These are phyloP conservation scores for Diaporthe citriasiana DNA, from an alignment of 2,329 filamentous ascomycete species.

Conservation along the genomic window DNA sequence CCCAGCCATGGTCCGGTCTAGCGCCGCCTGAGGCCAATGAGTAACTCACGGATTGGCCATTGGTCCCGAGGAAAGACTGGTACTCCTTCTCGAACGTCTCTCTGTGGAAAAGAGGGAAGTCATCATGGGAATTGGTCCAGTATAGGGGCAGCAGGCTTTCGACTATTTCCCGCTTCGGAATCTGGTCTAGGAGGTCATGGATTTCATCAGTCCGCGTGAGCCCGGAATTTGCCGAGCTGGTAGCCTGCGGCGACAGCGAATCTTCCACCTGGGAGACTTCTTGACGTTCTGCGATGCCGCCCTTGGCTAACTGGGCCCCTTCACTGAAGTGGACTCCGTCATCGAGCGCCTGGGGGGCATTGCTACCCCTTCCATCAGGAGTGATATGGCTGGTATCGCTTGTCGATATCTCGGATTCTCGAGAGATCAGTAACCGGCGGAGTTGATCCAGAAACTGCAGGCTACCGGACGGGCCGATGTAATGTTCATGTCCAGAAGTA, in stretches of 20 bases:
- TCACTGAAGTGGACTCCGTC: neutral
- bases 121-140: conserved; percentile 1
- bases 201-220: conserved; percentile 15
- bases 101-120: conserved; percentile 22
- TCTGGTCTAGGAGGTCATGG: conserved; percentile 13
- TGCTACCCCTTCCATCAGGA: neutral
- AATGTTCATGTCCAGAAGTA: conserved; percentile 53
- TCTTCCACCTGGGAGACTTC: conserved; percentile 13
- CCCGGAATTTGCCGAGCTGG: neutral
- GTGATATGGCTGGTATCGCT: neutral
- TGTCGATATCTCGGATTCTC: neutral
- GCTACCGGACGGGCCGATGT: conserved; percentile 55
- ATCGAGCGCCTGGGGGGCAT: neutral
- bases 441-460: conserved; percentile 55
- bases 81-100: conserved; percentile 15
- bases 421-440: conserved; percentile 41
- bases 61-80: neutral
- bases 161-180: neutral
- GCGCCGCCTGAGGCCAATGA: neutral
- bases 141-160: neutral
- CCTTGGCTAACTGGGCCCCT: neutral
- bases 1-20: conserved; percentile 26
- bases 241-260: conserved; percentile 8
- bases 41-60: neutral
- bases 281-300: neutral